Base-by-base conservation (phyloP, 2,329 filamentous ascomycete species). In the Microdochium paspali region DNA sequence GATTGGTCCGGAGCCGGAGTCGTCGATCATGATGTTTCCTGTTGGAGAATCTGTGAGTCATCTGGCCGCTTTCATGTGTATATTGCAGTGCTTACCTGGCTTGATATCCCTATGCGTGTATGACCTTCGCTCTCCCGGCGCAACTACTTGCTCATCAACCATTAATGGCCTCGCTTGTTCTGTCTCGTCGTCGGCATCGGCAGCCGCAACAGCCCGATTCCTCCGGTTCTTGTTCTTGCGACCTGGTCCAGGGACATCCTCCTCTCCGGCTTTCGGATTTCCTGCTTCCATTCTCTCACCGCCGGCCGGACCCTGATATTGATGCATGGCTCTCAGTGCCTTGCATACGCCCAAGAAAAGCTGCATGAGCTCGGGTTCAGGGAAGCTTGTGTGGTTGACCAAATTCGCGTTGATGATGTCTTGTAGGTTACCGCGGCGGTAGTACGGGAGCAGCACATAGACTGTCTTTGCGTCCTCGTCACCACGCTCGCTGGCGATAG, bases 361-460 rank as follows among this genome's bases (percentile, higher is more conserved):
- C 49, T 84, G 74, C 90, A 97, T 91, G 52, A 98, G 73, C 58
- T 84, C 77, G 62, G 83, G 79, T 70, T 97, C 91, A 1, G 91
- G 90, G 59, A 98, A 97, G 46, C 77, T 78, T 31, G 87, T 87
- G 64, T 95, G 89, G 66, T 97, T 97, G 66, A 98, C 91, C 47
- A 97, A 73, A 67, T 98, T 98, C 53, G 93, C 91, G 66, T 98
- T 98, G 73, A 98, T 97, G 62, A 94, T 85, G 68, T 98, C 93
- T 70, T 98, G 93, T 31, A 98, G 76, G 66, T 98, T 98, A 13
- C 93, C 93, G 54, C 91, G 78, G 58, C 90, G 77, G 71, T 96
- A 98, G 72, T 97, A 98, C 12, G 93, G 93, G 20, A 98, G 76
- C 40, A 98, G 74, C 51, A 98, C 93, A 66, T 98, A 98, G 46